Base-by-base conservation (phyloP, 2,329 filamentous ascomycete genomes). In the Aspergillus fischeri region DNA sequence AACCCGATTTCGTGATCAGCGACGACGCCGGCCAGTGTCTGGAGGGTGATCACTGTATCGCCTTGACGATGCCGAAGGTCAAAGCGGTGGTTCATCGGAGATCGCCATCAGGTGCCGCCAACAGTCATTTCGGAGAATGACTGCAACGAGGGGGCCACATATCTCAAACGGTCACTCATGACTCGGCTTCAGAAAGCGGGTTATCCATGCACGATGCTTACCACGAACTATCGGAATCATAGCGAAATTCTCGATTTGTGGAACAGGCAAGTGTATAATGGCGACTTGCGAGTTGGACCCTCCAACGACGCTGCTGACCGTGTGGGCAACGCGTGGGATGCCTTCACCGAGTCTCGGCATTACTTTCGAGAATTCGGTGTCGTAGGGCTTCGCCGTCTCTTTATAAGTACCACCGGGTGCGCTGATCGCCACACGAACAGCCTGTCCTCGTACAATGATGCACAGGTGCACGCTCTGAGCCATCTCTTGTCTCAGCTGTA, bases 11-110 rank as follows among this genome's bases (percentile, higher is more conserved):
- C 14, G n/a, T 63, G 17, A 25, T 62, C n/a, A 56, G 57, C 28
- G 60, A 63, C 14, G 58, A 63, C 28, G 56, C 58, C 17, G 49
- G 51, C 17, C 55, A 63, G 52, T 62, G 55, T 44, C 50, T 62
- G 2, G 56, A 63, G 44, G 58, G 58, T 27, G 58, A 62, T 9
- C 48, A 41, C 8, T 59, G 58, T 51, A 62, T 62, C 38, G 51
- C 56, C 11, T 38, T 63, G 45, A 54, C 42, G 35, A 54, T 52
- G 20, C 21, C n/a, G 24, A 42, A 49, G 9, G 49, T 57, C 17
- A 51, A 52, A 28, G 52, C 44, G 7, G 55, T 60, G 10, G 29
- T 53, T 29, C 45, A 56, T 60, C 29, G 60, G 60, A n/a, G 57
- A 60, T 42, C 53, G 41, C 24, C 3, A 58, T 10, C 57, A 62